A percentile compares a stretch with the other conserved stretches of the same genome.
These are phyloP conservation scores for Hanseniaspora uvarum DNA, from an alignment of 1,139 yeast genomes.

Conservation along the genomic window DNA sequence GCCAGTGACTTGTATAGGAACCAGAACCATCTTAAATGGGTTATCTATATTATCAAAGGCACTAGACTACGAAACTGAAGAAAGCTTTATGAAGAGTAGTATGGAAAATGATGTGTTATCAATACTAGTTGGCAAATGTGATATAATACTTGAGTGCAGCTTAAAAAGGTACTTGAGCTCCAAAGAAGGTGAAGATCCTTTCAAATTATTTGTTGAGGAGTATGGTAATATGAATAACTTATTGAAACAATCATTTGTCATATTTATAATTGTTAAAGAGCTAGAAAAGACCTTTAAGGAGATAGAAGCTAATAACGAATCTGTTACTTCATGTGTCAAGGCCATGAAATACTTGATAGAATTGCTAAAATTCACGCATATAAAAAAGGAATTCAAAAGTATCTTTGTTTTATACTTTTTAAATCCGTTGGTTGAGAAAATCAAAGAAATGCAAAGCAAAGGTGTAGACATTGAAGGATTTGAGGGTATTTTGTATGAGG, in stretches of 20 bases:
- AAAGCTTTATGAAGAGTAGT: not conserved
- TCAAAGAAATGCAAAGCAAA: not conserved
- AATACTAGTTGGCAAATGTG: constrained; percentile 1
- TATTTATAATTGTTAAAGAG: constrained; percentile 5
- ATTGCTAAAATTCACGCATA: constrained; percentile 3
- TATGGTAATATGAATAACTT: constrained; percentile 8
- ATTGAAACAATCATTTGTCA: constrained; percentile 9
- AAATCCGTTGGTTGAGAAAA: not conserved
- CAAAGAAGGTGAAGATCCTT: not conserved
- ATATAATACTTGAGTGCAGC: constrained; percentile 5
- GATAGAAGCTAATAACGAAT: not conserved
- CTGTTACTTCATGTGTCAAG: not conserved
- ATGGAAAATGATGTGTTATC: constrained; percentile 9
- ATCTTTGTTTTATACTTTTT: constrained; percentile 3
- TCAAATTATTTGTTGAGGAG: not conserved
- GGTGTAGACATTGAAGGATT: not conserved
- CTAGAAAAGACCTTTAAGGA: not conserved
- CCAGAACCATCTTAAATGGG: constrained; percentile 7
- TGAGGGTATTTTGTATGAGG: not conserved
- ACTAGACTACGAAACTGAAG: constrained; percentile 5
- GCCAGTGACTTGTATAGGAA: not conserved
- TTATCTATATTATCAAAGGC: constrained; percentile 9
- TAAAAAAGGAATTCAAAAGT: constrained; percentile 3
- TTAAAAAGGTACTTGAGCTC: not conserved
- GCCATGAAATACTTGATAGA: not conserved